A percentile compares a stretch with the other conserved stretches of the same genome.
Evolutionary conservation across 345 rosid species (phyloP).

Genomic region (Eucalyptus curtisii): DNA sequence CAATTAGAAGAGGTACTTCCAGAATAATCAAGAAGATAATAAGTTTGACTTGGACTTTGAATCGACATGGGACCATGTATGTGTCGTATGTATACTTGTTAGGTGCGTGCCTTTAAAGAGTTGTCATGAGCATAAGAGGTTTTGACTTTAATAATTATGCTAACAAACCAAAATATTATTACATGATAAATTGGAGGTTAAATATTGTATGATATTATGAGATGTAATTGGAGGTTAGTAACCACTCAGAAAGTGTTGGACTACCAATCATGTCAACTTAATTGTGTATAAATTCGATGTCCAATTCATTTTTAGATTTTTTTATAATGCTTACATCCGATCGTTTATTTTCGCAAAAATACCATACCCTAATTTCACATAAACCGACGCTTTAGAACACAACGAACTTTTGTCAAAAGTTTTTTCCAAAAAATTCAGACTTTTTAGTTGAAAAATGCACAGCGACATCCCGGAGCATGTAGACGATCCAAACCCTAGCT

Average conservation of each 20-base stretch:
- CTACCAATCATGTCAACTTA: accelerated
- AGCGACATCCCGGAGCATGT: neutral
- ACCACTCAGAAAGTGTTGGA: too few relatives aligned
- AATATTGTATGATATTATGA: too few relatives aligned
- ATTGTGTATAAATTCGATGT: neutral
- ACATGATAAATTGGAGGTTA: too few relatives aligned
- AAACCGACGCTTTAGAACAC: accelerated
- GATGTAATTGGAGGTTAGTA: too few relatives aligned
- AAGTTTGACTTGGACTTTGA: neutral
- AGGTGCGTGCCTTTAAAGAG: too few relatives aligned
- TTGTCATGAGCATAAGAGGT: too few relatives aligned
- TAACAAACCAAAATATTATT: too few relatives aligned
- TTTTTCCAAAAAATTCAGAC: neutral
- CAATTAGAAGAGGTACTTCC: accelerated
- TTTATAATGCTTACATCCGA: accelerated
- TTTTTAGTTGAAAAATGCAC: neutral
- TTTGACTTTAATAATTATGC: too few relatives aligned
- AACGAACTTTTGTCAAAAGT: neutral
- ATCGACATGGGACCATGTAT: neutral
- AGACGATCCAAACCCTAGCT: neutral
- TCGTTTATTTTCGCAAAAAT: accelerated
- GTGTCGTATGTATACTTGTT: too few relatives aligned
- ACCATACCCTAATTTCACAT: neutral
- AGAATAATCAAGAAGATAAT: accelerated
- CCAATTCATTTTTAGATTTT: neutral